Evolutionary conservation across 768 basidiomycete species (phyloP), one percentile per base, ranked within the genome.

Genomic region (Podaxis pistillaris): DNA sequence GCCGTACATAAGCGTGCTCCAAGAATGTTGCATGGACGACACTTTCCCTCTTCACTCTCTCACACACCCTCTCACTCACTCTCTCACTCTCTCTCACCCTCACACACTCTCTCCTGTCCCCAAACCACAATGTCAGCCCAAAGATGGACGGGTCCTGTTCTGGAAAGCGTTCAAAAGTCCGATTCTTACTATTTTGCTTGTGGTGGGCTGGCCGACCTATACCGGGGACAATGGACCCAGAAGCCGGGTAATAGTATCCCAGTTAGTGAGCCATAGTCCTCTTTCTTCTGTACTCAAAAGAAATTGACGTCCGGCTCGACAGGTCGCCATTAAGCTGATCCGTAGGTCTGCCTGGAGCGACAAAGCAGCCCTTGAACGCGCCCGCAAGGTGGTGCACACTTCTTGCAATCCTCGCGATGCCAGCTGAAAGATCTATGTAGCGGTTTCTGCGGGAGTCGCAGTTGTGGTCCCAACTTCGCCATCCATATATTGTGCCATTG

Each of bases 181-280:
- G 63, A 62, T 22, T 30, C 60, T 2, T 19, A 60, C 19, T 62
- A 22, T 40, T 68, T 68, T 33, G 65, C 64, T 17, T 61, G 61
- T 28, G 67, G 67, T 4, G 61, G 65, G 9, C 44, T 64, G 8
- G 67, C 67, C 4, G 65, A 68, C 26, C 28, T 68, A 12, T 68
- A 64, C 59, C 58, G 60, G 37, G 67, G 65, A 13, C 54, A 54
- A 28, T 66, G 54, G 64, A 56, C 55, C 17, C 24, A 44, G 15
- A 22, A 46, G 26, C 19, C 55, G 9, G 53, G 47, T n/a, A 41
- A 51, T 11, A 38, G 47, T 28, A 28, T 62, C 3, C 57, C 41
- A 33, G 57, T 58, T 46, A 33, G 46, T 8, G 9, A 44, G 28
- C 3, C n/a, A 46, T 11, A 3, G 19, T 19, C 30, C 6, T n/a